phyloP scores from a whole-genome alignment of 1,284 basidiomycete genomes.

The Ganoderma leucocontextum region DNA sequence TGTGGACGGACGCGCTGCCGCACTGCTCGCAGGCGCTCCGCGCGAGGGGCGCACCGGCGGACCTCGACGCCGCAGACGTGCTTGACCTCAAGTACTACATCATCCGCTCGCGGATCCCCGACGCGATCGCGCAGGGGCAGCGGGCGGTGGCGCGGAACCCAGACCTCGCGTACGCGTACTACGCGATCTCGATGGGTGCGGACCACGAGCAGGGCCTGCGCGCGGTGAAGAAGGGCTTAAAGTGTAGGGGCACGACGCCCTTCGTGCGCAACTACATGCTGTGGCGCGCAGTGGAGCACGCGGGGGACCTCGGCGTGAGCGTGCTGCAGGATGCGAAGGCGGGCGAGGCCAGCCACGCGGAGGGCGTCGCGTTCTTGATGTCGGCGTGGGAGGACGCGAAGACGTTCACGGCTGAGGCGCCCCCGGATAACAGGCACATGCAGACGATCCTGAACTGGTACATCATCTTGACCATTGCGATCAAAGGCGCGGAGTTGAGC shows the following conservation, averaged over 20 bases:
- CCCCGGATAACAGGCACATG: conserved; percentile 68
- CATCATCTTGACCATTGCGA: conserved; percentile 57
- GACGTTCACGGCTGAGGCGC: conserved; percentile 59
- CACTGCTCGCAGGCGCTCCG: conserved; percentile 61
- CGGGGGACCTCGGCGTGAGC: conserved; percentile 59
- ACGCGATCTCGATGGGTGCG: conserved; percentile 54
- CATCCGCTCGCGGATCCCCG: conserved; percentile 52
- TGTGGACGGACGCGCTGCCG: conserved; percentile 64
- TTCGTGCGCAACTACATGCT: conserved; percentile 53
- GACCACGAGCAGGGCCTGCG: conserved; percentile 46
- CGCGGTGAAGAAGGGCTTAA: conserved; percentile 68
- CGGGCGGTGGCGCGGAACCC: conserved; percentile 59
- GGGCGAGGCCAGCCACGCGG: conserved; percentile 57
- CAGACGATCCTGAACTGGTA: conserved; percentile 65
- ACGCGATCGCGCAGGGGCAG: conserved; percentile 54
- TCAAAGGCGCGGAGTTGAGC: conserved; percentile 58
- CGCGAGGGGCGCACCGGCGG: conserved; percentile 44
- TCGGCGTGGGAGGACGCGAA: conserved; percentile 66
- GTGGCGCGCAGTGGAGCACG: conserved; percentile 66
- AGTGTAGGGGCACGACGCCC: conserved; percentile 40
- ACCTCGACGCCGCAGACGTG: conserved; percentile 62
- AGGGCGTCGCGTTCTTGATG: conserved; percentile 65
- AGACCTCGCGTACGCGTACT: conserved; percentile 64
- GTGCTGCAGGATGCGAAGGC: conserved; percentile 52
- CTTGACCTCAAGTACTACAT: conserved; percentile 66